Evolutionary conservation across 2,329 filamentous ascomycete species (phyloP), one percentile per base, ranked within the genome.

Genomic region (Alternaria brassicae): DNA sequence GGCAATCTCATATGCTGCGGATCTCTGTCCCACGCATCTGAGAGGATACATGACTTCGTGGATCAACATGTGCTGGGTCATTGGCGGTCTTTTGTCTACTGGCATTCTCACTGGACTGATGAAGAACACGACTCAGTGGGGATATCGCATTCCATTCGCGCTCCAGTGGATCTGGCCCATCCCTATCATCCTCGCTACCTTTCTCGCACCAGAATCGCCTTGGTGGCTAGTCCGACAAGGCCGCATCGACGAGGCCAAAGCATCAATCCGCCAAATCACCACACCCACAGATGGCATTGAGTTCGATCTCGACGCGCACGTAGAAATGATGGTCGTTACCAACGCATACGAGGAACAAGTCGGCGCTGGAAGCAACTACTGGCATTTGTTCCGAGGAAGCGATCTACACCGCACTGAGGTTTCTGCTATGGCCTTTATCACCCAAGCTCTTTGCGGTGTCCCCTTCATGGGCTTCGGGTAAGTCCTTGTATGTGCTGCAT

Each of bases 281-380:
- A 87, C 84, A 66, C 61, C 71, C 15, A 67, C 73, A 9, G 72
- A 65, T 17, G 66, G 63, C 27, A 25, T 68, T 25, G 84, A 88
- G 7, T 69, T 67, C 45, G 64, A 72, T 17, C 51, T 68, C 17
- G 67, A 72, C 32, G 62, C 68, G 6, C 94, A 91, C 0, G 83
- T 96, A 54, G 88, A 90, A 67, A 94, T 96, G 91, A 96, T 96
- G 90, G 86, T 91, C 1, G 90, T 93, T 71, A 96, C 92, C 0
- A 91, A 90, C 1, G 88, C 89, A 0, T 81, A 94, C 9, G 92
- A 96, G 74, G 84, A 91, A 71, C 81, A 86, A 75, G 89, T 91
- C 15, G 60, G 63, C 44, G 80, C 81, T 13, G 91, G 91, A 45
- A 86, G 89, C 10, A 88, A 85, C 56, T 96, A 94, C 77, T 79